Evolutionary conservation across 2,329 filamentous ascomycete genomes (phyloP).

Genomic region (Coniochaeta ligniaria): DNA sequence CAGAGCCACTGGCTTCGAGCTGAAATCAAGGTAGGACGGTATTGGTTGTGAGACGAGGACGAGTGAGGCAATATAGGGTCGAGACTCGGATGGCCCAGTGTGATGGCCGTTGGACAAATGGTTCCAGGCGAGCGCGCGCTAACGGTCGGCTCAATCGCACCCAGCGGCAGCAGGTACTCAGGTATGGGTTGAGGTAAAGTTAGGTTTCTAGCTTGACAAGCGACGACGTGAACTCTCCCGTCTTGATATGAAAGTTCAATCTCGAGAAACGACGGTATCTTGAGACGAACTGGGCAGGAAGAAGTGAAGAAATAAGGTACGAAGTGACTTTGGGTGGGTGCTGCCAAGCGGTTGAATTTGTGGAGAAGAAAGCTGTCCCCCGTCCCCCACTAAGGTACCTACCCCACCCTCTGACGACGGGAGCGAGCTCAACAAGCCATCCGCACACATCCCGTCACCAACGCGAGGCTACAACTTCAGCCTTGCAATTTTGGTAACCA

Average conservation of each 20-base stretch:
- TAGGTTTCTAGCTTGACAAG: too few species aligned
- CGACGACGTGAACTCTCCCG: not conserved
- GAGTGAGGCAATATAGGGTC: not conserved
- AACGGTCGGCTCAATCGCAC: not conserved
- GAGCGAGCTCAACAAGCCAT: not conserved
- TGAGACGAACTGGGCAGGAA: not conserved
- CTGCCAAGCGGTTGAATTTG: too few species aligned
- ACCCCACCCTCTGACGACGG: not conserved
- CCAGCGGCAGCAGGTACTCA: not conserved
- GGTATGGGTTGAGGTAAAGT: not conserved
- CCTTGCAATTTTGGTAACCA: not conserved
- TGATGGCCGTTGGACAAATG: not conserved
- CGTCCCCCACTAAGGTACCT: too few species aligned
- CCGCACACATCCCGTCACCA: not conserved
- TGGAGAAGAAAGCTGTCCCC: not conserved
- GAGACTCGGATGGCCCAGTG: not conserved
- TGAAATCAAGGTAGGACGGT: not conserved
- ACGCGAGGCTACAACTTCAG: slow-evolving; percentile 1
- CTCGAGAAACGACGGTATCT: not conserved
- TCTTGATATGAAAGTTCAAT: too few species aligned
- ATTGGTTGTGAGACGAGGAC: not conserved
- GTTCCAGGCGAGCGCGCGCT: not conserved
- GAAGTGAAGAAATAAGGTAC: too few species aligned
- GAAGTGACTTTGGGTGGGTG: too few species aligned
- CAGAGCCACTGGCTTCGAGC: not conserved